A percentile compares a stretch with the other conserved stretches of the same genome.
phyloP scores from a whole-genome alignment of 169 alveolate species.

The Nephromyces sp. region DNA sequence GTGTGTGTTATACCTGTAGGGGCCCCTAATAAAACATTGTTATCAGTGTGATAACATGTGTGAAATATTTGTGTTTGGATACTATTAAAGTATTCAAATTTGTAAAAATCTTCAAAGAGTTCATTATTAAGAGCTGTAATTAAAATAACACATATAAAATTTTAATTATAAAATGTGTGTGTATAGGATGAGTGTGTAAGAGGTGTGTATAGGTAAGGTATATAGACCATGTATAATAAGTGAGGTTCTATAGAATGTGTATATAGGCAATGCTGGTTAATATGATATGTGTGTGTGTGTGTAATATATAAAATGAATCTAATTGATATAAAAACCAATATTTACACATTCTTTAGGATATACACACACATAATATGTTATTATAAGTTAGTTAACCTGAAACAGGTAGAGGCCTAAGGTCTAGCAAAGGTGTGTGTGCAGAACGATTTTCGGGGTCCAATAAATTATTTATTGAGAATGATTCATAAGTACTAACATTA shows the following conservation, averaged over 20 bases:
- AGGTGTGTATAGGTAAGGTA: background rate
- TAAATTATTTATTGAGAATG: slow-evolving; percentile 17
- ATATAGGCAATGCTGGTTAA: background rate
- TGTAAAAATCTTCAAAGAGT: slow-evolving; percentile 31
- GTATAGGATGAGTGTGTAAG: background rate
- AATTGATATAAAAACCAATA: background rate
- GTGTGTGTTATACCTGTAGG: slow-evolving; percentile 99
- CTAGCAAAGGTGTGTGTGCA: slow-evolving; percentile 42
- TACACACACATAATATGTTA: background rate
- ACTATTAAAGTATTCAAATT: slow-evolving; percentile 43
- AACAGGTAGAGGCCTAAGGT: slow-evolving; percentile 38
- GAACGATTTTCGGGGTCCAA: slow-evolving; percentile 28
- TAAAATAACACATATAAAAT: background rate
- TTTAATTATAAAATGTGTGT: background rate
- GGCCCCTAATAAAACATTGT: slow-evolving; percentile 96
- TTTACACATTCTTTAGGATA: background rate
- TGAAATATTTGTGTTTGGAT: slow-evolving; percentile 71
- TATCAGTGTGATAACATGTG: slow-evolving; percentile 82
- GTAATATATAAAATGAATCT: background rate
- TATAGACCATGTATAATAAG: background rate
- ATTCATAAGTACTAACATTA: too few relatives aligned
- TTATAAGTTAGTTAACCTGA: background rate
- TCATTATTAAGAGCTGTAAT: slow-evolving; percentile 27
- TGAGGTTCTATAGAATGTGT: background rate
- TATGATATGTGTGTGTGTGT: background rate